phyloP scores from a whole-genome alignment of 2,329 filamentous ascomycete species.

The Alternaria tenuissima region DNA sequence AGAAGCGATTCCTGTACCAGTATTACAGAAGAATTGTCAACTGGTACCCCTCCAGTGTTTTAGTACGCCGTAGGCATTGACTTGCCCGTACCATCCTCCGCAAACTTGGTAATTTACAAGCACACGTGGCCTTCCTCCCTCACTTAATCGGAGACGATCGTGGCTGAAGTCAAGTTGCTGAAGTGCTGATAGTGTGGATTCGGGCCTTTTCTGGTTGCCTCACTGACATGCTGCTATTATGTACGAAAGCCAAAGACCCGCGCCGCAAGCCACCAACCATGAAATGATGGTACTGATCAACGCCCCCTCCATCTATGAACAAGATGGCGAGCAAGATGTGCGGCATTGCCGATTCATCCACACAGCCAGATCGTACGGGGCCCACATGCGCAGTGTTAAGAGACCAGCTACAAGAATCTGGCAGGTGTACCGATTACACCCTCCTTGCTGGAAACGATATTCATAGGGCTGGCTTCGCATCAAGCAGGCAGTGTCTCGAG shows the following conservation, averaged over 20 bases:
- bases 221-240: slow-evolving; percentile 1
- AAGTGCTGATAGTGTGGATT: not conserved
- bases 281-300: not conserved
- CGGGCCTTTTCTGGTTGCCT: slow-evolving; percentile 9
- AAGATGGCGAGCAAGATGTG: not conserved
- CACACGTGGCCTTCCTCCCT: not conserved
- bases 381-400: not conserved
- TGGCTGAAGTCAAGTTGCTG: slow-evolving; percentile 1
- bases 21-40: not conserved
- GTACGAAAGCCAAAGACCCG: not conserved
- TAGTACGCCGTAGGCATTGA: slow-evolving; percentile 1
- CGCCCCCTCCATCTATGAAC: not conserved
- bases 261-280: not conserved
- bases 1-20: not conserved
- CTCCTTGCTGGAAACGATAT: not conserved
- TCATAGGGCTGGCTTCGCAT: not conserved
- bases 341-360: slow-evolving; percentile 4
- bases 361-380: not conserved
- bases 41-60: not conserved
- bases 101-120: slow-evolving; percentile 12
- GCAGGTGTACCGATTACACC: slow-evolving; percentile 4
- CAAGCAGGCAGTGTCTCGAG: not conserved
- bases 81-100: slow-evolving; percentile 4
- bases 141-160: not conserved
- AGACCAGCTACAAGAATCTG: not conserved